Conservation (phyloP, 2,329 filamentous ascomycete species). For the Penicillium sp. region DNA sequence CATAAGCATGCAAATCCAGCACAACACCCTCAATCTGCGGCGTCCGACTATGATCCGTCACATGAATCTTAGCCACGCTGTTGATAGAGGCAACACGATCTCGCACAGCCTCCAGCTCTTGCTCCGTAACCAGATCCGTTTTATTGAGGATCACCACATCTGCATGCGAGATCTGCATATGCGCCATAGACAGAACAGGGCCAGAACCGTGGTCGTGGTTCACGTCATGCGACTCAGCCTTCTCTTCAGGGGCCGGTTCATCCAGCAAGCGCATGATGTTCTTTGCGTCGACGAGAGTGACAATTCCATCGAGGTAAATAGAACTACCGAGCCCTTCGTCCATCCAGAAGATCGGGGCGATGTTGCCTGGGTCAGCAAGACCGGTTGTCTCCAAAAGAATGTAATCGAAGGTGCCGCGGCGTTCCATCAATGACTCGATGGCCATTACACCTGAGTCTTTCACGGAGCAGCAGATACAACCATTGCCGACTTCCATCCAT, state of each 20-base stretch:
- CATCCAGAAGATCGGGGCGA: slow-evolving; percentile 96
- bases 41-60: slow-evolving; percentile 77
- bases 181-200: slow-evolving; percentile 81
- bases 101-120: slow-evolving; percentile 68
- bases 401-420: slow-evolving; percentile 92
- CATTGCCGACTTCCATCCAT: slow-evolving; percentile 95
- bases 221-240: slow-evolving; percentile 51
- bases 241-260: slow-evolving; percentile 54
- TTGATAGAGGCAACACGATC: slow-evolving; percentile 82
- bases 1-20: slow-evolving; percentile 89
- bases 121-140: slow-evolving; percentile 71
- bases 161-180: slow-evolving; percentile 94
- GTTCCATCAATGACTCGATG: slow-evolving; percentile 93
- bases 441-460: slow-evolving; percentile 94
- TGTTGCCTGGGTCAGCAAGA: slow-evolving; percentile 89
- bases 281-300: slow-evolving; percentile 92
- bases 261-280: slow-evolving; percentile 83
- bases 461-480: slow-evolving; percentile 96
- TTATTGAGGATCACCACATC: slow-evolving; percentile 97
- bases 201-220: slow-evolving; percentile 48
- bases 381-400: slow-evolving; percentile 96
- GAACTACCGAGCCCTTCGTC: slow-evolving; percentile 92
- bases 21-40: slow-evolving; percentile 81
- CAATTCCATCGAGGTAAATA: slow-evolving; percentile 95
- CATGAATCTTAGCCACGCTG: slow-evolving; percentile 77